A percentile compares a stretch with the other conserved stretches of the same genome.
phyloP scores from a whole-genome alignment of 2,329 filamentous ascomycete species.

The Phyllosticta ampelicida region DNA sequence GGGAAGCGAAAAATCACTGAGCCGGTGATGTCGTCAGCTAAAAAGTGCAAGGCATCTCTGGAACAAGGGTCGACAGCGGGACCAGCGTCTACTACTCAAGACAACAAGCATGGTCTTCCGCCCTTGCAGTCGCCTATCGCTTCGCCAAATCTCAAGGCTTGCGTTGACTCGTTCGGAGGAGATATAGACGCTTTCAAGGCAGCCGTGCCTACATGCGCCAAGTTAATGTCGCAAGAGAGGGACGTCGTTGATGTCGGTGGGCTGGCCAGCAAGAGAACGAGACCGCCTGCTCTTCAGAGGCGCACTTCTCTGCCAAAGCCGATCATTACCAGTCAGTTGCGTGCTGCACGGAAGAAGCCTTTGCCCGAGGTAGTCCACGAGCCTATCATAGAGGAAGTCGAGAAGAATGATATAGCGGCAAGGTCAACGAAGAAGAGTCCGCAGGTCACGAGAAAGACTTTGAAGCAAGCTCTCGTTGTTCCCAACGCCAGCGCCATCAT shows the following conservation, averaged over 20 bases:
- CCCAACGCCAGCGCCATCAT: background rate
- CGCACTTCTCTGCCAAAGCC: background rate
- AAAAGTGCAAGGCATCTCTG: background rate
- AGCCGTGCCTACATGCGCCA: background rate
- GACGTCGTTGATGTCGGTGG: background rate
- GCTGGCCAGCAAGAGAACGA: background rate
- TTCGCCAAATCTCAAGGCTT: background rate
- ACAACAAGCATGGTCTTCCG: background rate
- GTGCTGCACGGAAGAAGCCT: background rate
- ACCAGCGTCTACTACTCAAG: background rate
- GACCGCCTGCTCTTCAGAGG: background rate
- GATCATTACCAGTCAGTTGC: background rate
- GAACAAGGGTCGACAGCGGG: background rate
- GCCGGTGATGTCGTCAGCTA: background rate
- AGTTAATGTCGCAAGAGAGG: background rate
- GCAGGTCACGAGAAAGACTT: background rate
- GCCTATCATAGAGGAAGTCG: background rate
- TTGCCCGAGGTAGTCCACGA: background rate
- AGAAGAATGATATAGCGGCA: background rate
- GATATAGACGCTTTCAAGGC: background rate
- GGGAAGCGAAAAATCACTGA: background rate
- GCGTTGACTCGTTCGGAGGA: background rate
- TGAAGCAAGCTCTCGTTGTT: background rate
- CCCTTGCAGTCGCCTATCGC: background rate
- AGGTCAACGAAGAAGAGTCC: background rate